Conservation (phyloP, 179 eudicot species). For the Silene vulgaris region DNA sequence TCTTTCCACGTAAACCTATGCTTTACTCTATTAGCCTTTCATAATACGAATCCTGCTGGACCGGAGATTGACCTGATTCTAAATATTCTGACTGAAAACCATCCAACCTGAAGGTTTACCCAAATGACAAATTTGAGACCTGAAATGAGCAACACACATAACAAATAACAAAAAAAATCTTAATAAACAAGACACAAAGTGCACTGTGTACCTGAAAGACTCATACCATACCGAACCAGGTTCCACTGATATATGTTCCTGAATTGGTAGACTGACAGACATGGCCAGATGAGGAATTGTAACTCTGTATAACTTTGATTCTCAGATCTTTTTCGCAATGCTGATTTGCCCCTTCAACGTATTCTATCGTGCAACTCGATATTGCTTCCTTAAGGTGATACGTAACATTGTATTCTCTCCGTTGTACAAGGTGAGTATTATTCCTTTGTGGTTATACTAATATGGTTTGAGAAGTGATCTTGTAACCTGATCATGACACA, state of each 20-base stretch:
- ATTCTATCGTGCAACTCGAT: slow-evolving; percentile 71
- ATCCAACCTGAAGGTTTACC: no score
- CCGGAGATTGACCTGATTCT: no score
- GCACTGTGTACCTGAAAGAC: no score
- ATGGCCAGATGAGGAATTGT: background rate
- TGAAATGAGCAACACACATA: no score
- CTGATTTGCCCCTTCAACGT: slow-evolving; percentile 69
- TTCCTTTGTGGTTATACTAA: background rate
- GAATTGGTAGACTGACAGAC: background rate
- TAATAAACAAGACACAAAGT: no score
- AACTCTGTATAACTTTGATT: slow-evolving; percentile 9
- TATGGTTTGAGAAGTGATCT: background rate
- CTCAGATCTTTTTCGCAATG: slow-evolving; percentile 44
- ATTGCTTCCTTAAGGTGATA: slow-evolving; percentile 59
- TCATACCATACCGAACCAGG: no score
- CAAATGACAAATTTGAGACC: no score
- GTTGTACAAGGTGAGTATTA: slow-evolving; percentile 56
- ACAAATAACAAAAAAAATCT: no score
- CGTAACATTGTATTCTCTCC: slow-evolving; percentile 90
- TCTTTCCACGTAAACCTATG: background rate
- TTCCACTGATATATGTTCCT: no score
- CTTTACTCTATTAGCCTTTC: background rate
- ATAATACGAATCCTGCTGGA: no score
- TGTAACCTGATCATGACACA: no score
- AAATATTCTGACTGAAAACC: no score